Conservation (phyloP, 345 rosid genomes). For the Linum usitatissimum region DNA sequence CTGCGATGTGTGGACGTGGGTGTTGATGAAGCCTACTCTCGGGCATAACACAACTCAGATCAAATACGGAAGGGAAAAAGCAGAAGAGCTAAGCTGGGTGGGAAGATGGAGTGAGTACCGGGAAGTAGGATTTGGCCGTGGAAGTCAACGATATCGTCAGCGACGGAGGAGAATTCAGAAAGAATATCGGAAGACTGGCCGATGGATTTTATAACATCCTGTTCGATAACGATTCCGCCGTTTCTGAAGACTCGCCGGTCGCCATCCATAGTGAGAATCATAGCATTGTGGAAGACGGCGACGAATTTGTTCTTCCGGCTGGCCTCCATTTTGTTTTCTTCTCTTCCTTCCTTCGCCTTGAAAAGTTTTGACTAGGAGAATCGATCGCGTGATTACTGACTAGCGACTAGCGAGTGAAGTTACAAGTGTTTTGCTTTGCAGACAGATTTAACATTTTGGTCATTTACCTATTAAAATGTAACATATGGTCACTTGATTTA, state of each 20-base stretch:
- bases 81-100: not conserved
- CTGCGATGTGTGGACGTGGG: constrained; percentile 65
- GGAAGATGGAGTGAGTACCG: constrained; percentile 17
- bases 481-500: too few species aligned
- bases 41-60: not conserved
- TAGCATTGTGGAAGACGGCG: constrained; percentile 35
- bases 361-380: too few species aligned
- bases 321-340: constrained; percentile 19
- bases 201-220: constrained; percentile 41
- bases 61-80: not conserved
- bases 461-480: too few species aligned
- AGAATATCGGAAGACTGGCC: constrained; percentile 44
- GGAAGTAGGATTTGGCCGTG: constrained; percentile 50
- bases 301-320: constrained; percentile 7
- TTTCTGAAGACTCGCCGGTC: constrained; percentile 31
- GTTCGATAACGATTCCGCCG: constrained; percentile 37
- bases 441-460: too few species aligned
- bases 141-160: constrained; percentile 38
- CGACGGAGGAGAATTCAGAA: constrained; percentile 22
- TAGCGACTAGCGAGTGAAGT: too few species aligned
- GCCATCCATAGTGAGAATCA: constrained; percentile 45
- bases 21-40: constrained; percentile 42
- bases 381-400: too few species aligned
- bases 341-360: not conserved
- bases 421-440: too few species aligned